Percentiles rank a stretch among this genome's conserved stretches.
phyloP scores from a whole-genome alignment of 768 basidiomycete species.

The Sarcomyxa edulis region DNA sequence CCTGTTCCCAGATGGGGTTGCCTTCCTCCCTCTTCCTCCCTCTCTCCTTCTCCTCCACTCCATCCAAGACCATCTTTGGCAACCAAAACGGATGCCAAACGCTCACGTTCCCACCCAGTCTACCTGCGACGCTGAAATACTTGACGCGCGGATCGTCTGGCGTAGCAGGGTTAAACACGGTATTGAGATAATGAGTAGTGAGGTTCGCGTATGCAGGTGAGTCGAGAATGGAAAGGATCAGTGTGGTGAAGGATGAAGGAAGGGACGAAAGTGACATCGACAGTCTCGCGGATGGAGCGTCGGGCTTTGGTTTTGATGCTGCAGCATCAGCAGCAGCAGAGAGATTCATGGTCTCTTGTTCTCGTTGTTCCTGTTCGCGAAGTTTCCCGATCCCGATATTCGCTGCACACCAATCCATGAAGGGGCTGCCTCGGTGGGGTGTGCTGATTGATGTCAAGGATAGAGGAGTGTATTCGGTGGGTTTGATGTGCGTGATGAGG shows the following conservation, averaged over 20 bases:
- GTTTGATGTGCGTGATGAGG: slow-evolving; percentile 81
- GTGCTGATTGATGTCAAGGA: slow-evolving; percentile 89
- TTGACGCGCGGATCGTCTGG: slow-evolving; percentile 79
- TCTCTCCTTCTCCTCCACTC: slow-evolving; percentile 62
- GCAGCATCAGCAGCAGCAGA: neutral
- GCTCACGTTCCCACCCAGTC: slow-evolving; percentile 54
- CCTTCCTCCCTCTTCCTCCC: slow-evolving; percentile 28
- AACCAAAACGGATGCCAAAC: slow-evolving; percentile 97
- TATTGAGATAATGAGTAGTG: slow-evolving; percentile 75
- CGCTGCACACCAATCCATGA: slow-evolving; percentile 99
- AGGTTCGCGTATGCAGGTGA: slow-evolving; percentile 96
- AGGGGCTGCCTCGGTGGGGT: slow-evolving; percentile 93
- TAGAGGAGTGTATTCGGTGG: slow-evolving; percentile 76
- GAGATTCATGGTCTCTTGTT: slow-evolving; percentile 7
- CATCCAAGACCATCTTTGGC: slow-evolving; percentile 91
- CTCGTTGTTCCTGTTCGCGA: slow-evolving; percentile 32
- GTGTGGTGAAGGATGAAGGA: slow-evolving; percentile 80
- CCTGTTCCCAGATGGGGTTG: slow-evolving; percentile 41
- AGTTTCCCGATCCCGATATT: slow-evolving; percentile 88
- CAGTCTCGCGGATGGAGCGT: slow-evolving; percentile 21
- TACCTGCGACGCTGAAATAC: slow-evolving; percentile 88
- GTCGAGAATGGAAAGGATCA: slow-evolving; percentile 85
- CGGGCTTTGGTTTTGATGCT: neutral
- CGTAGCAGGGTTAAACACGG: slow-evolving; percentile 76
- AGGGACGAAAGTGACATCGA: slow-evolving; percentile 55